These are phyloP conservation scores for Liriodendron chinense DNA, from an alignment of 164 flowering plant genomes.

Conservation along the genomic window DNA sequence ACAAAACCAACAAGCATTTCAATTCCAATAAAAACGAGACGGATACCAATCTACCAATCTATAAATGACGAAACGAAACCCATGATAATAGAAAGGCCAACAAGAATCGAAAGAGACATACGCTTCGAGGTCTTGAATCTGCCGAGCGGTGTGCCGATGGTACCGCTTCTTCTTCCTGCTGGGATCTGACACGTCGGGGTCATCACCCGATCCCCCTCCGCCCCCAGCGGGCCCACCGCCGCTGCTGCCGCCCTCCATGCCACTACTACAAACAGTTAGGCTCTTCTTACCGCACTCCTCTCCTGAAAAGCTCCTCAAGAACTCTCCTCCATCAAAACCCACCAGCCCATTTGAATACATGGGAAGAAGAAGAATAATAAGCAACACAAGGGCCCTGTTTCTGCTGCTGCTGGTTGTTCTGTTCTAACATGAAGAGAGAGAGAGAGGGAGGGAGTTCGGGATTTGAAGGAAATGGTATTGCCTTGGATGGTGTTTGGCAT, in stretches of 20 bases:
- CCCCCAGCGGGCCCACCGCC: constrained; percentile 35
- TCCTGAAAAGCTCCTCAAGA: neutral
- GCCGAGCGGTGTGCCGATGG: constrained; percentile 80
- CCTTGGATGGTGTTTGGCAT: neutral
- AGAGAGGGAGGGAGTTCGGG: neutral
- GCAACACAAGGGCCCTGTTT: neutral
- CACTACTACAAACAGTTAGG: neutral
- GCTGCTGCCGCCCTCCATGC: constrained; percentile 8
- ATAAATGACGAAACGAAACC: neutral
- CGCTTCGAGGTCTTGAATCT: constrained; percentile 84
- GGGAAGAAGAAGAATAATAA: neutral
- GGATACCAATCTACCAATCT: neutral
- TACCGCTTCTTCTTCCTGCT: constrained; percentile 65
- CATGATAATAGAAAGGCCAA: neutral
- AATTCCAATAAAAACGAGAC: neutral
- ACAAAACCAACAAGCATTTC: neutral
- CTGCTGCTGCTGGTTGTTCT: neutral
- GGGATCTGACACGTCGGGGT: constrained; percentile 40
- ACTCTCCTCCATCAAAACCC: constrained; percentile 7
- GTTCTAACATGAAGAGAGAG: neutral
- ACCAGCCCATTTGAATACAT: constrained; percentile 18
- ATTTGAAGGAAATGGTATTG: neutral
- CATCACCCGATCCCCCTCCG: constrained; percentile 43
- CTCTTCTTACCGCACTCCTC: too few species aligned
- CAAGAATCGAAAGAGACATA: constrained; percentile 21